These are phyloP conservation scores for Smittium culicis DNA, from an alignment of 371 early-diverging fungal species.

Conservation along the genomic window DNA sequence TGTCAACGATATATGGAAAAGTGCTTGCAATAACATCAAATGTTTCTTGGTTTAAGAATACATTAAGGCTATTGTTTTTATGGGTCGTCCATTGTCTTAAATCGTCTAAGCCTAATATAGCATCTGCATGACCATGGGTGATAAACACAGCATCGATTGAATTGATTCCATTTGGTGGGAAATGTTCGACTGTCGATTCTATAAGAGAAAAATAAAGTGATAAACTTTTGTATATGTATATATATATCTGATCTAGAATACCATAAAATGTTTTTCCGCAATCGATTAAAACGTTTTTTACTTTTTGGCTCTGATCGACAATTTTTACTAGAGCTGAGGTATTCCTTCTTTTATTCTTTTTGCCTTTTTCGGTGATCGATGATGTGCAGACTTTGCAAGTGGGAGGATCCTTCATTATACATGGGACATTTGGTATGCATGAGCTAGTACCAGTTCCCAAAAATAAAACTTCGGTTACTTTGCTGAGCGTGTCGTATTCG, in stretches of 20 bases:
- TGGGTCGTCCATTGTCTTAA: slow-evolving; percentile 63
- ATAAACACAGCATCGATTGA: slow-evolving; percentile 69
- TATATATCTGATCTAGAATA: slow-evolving; percentile 29
- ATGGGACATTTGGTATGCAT: slow-evolving; percentile 55
- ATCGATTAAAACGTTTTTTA: slow-evolving; percentile 78
- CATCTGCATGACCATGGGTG: slow-evolving; percentile 94
- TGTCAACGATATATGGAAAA: slow-evolving; percentile 83
- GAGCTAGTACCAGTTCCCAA: slow-evolving; percentile 75
- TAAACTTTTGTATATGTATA: too few relatives aligned
- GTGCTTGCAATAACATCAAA: slow-evolving; percentile 47
- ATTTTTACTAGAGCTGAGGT: slow-evolving; percentile 56
- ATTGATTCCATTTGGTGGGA: slow-evolving; percentile 46
- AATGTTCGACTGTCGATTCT: slow-evolving; percentile 52
- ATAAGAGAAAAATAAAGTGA: neutral
- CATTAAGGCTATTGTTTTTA: slow-evolving; percentile 41
- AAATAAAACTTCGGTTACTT: slow-evolving; percentile 48
- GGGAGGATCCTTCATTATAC: slow-evolving; percentile 42
- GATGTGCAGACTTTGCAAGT: slow-evolving; percentile 60
- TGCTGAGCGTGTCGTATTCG: too few relatives aligned
- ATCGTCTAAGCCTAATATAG: slow-evolving; percentile 80
- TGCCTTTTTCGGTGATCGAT: slow-evolving; percentile 43
- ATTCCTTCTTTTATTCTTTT: slow-evolving; percentile 65
- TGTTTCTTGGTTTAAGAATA: slow-evolving; percentile 54
- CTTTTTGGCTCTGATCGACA: slow-evolving; percentile 47
- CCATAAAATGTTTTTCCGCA: slow-evolving; percentile 82